Percentiles rank a stretch among this genome's conserved stretches.
phyloP scores from a whole-genome alignment of 208 protist genomes.

The Tetramitus jugosus region DNA sequence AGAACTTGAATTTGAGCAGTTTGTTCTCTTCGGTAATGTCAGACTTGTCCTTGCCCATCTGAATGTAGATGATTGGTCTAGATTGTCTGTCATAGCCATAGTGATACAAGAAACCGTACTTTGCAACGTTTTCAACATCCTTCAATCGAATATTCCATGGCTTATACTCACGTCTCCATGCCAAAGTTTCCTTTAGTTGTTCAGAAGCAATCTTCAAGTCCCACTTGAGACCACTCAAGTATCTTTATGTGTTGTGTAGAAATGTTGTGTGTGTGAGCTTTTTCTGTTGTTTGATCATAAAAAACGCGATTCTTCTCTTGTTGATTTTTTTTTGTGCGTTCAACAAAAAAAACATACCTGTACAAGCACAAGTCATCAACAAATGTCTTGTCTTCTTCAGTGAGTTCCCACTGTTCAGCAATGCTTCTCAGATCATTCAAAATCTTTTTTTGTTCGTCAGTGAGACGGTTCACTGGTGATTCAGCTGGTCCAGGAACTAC shows the following conservation, averaged over 20 bases:
- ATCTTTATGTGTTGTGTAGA: neutral
- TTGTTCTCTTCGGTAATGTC: neutral
- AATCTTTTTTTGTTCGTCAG: neutral
- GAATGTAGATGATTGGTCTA: neutral
- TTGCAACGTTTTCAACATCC: constrained; percentile 4
- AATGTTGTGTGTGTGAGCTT: neutral
- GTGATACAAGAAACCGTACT: neutral
- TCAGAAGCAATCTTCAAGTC: neutral
- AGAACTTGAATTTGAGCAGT: neutral
- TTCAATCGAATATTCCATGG: constrained; percentile 1
- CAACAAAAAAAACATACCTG: no score
- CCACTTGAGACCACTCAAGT: constrained; percentile 9
- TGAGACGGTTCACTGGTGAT: neutral
- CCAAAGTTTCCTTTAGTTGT: constrained; percentile 22
- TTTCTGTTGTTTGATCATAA: no score
- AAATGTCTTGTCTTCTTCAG: neutral
- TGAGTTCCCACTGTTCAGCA: neutral
- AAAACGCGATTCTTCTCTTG: no score
- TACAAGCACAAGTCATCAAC: constrained; percentile 10
- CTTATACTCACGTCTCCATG: neutral
- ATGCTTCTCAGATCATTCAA: neutral
- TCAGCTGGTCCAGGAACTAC: no score
- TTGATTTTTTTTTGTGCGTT: no score
- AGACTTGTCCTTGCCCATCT: neutral
- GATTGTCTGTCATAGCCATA: constrained; percentile 2